Base-by-base conservation (phyloP, 2,329 filamentous ascomycete genomes). In the Fusarium sp. region DNA sequence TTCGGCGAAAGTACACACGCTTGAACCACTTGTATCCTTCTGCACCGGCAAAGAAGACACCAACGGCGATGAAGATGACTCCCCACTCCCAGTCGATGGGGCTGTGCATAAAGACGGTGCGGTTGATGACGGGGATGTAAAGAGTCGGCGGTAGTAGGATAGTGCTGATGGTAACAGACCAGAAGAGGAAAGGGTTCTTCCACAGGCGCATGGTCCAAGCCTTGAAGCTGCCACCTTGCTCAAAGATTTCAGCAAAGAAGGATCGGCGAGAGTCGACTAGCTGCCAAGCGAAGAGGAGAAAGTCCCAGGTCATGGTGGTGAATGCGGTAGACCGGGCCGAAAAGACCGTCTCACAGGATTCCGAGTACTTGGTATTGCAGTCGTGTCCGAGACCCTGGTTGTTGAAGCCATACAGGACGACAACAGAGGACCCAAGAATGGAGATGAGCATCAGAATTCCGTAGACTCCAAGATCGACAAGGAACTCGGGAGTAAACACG, bases 21-120 rank as follows among this genome's bases (percentile, higher is more conserved):
- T 94, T 94, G 10, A 77, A 83, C 86, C 87, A 93, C 81, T 94
- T 94, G 89, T 91, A 94, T 0, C 82, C 67, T 81, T 94, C 92
- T 0, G 90, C 86, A 1, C 91, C 91, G 0, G 84, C 76, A 78
- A 94, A 89, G 83, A 94, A 94, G 5, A 93, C 76, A 0, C 88
- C 78, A 0, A 88, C 85, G 25, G 88, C 87, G 39, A 92, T 83
- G 68, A 94, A 89, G 1, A 93, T 90, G 52, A 94, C 87, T 0
- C 85, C 90, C 92, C 92, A 94, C 80, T 94, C 92, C 91, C 91
- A 92, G 8, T 83, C 86, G 66, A 94, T 93, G 0, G 88, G 88
- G 2, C 83, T 87, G 74, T 94, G 92, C 78, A 91, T 88, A 81
- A 93, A 93, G 0, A 94, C 91, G 2, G 85, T 83, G 9, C 87